Conservation (phyloP, 2,329 filamentous ascomycete genomes). For the Dothideomycetidae sp. region DNA sequence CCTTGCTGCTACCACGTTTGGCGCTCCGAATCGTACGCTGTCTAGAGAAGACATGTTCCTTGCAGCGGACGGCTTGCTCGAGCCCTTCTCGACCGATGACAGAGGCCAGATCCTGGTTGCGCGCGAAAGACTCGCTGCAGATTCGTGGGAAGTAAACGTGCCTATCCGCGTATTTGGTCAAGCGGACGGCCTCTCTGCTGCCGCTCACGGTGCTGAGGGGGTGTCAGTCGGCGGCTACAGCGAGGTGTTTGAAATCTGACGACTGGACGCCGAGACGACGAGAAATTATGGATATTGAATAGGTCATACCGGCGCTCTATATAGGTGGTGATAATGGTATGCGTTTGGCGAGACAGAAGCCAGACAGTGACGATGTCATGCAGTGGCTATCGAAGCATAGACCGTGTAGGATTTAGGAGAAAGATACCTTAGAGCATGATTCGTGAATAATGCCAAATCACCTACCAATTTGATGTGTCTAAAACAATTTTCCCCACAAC, state of each 20-base stretch:
- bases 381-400: too few species aligned
- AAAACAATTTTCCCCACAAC: too few species aligned
- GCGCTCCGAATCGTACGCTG: not conserved
- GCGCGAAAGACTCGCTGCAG: slow-evolving; percentile 21
- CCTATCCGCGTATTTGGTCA: slow-evolving; percentile 24
- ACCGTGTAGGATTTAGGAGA: too few species aligned
- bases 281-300: too few species aligned
- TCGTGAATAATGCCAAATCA: too few species aligned
- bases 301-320: too few species aligned
- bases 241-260: slow-evolving; percentile 11
- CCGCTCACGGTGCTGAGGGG: not conserved
- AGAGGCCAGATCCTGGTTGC: slow-evolving; percentile 22
- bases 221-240: slow-evolving; percentile 5
- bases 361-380: too few species aligned
- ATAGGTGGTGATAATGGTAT: too few species aligned
- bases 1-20: slow-evolving; percentile 51
- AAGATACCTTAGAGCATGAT: too few species aligned
- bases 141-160: slow-evolving; percentile 25
- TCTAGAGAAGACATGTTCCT: not conserved
- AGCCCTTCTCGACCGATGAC: slow-evolving; percentile 24
- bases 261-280: too few species aligned
- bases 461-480: too few species aligned
- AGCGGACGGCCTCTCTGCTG: slow-evolving; percentile 12
- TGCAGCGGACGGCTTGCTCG: slow-evolving; percentile 23
- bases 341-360: too few species aligned